Evolutionary conservation across 2,329 filamentous ascomycete species (phyloP), one percentile per base, ranked within the genome.

Genomic region (Hypoxylon sp.): DNA sequence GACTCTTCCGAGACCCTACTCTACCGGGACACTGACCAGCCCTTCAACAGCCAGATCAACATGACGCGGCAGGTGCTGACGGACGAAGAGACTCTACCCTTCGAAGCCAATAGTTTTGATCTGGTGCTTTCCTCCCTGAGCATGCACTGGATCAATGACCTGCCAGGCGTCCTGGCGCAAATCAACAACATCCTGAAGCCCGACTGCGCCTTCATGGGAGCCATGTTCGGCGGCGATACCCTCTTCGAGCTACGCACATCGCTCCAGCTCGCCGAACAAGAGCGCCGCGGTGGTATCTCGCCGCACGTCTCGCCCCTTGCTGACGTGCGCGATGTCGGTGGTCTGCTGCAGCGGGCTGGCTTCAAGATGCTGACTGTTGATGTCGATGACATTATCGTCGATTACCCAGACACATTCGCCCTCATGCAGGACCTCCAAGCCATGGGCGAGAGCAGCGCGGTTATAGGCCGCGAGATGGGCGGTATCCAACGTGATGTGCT

Each of bases 281-380:
- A 99, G 73, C 86, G 94, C 15, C 85, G 91, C 19, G 95, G 95
- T n/a, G 95, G 95, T 26, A 91, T 99, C 50, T 91, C 91, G 6
- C 94, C 93, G 1, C 93, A 94, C 73, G 90, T 97, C 22, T 97
- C 93, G 3, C 95, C 95, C 2, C 79, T 99, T 19, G 95, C 94
- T 0, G 94, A 99, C 77, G 93, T 97, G 8, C 86, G 91, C 17
- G 96, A 99, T 74, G 87, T 98, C 0, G 95, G 95, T 1, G 94
- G 93, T 1, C 80, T 99, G 56, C 80, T 99, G 65, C 91, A 92
- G 70, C 89, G 90, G 66, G 92, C 94, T 0, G 93, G 94, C 17
- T 99, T 98, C 82, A 96, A 94, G 78, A 91, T 99, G 82, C 83
- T 98, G 71, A 99, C 96, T 0, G 93, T 99, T 0, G 95, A 99